Evolutionary conservation across 1,284 basidiomycete species (phyloP), one percentile per base, ranked within the genome.

Genomic region (Leccinum solheimii): DNA sequence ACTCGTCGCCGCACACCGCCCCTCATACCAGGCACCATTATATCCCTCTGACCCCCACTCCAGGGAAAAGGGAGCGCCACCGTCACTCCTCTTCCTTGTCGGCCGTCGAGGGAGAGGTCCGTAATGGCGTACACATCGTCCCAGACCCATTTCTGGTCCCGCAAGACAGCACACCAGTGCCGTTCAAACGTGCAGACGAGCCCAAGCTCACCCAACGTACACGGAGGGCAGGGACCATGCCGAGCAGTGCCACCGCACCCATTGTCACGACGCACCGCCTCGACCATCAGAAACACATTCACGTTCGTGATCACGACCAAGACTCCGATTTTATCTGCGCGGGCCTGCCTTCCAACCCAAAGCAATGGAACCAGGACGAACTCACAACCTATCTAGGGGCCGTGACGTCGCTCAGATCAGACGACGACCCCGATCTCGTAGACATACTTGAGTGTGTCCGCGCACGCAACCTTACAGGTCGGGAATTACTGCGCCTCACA

Each of bases 1-100:
- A 66, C 56, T 71, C 72, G 10, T 71, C 75, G 4, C 70, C 74
- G 11, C 71, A 76, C 49, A 55, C 71, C 32, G 55, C 68, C 23
- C 64, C 66, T 19, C 56, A 68, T 48, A 56, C 61, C 32, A 67
- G 63, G 45, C 73, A 77, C 48, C 67, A 73, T 38, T 76, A 79
- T 64, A 43, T 76, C n/a, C 73, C 76, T 26, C 43, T 59, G 16
- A 26, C 55, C 27, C 61, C 51, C 7, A 45, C 61, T 38, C 7
- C 36, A 38, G 48, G 27, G 23, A 51, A 38, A 16, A 53, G 52
- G 49, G n/a, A 13, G 7, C 63, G 70, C 3, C 75, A 75, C 53
- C 58, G 61, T 8, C 65, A 75, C 57, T 64, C 72, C 1, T 68
- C 70, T 6, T 76, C 75, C 3, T 40, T 65, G 36, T 59, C 71